These are phyloP conservation scores for Entophlyctis luteolus DNA, from an alignment of 192 early-diverging fungal genomes.

Conservation along the genomic window DNA sequence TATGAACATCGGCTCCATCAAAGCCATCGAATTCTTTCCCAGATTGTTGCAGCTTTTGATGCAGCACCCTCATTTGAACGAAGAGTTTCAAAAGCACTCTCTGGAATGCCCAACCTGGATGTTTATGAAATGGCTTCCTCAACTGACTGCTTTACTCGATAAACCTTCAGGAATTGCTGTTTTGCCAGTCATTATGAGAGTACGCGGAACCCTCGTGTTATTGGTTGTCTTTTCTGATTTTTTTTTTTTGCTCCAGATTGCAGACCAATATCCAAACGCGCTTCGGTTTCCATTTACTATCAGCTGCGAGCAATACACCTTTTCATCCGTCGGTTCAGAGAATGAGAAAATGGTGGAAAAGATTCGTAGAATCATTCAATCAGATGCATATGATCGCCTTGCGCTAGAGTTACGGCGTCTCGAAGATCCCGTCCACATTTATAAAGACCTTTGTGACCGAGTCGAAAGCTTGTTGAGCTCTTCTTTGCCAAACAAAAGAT, in stretches of 20 bases:
- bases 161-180: slow-evolving; percentile 48
- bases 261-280: slow-evolving; percentile 59
- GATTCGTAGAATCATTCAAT: slow-evolving; percentile 31
- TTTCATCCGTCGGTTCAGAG: slow-evolving; percentile 22
- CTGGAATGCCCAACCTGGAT: slow-evolving; percentile 51
- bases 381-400: slow-evolving; percentile 54
- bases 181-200: slow-evolving; percentile 46
- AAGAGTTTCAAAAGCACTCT: slow-evolving; percentile 35
- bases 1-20: slow-evolving; percentile 50
- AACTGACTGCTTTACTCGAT: slow-evolving; percentile 68
- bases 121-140: slow-evolving; percentile 72
- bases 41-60: slow-evolving; percentile 64
- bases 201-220: slow-evolving; percentile 20
- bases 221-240: neutral
- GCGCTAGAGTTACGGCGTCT: slow-evolving; percentile 62
- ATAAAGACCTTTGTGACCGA: slow-evolving; percentile 65
- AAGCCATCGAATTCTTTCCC: slow-evolving; percentile 64
- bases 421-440: slow-evolving; percentile 63
- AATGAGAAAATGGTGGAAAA: slow-evolving; percentile 31
- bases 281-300: slow-evolving; percentile 68
- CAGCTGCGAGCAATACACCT: slow-evolving; percentile 64
- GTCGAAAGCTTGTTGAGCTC: slow-evolving; percentile 20
- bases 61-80: slow-evolving; percentile 39
- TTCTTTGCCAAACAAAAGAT: slow-evolving; percentile 15
- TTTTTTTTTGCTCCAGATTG: slow-evolving; percentile 43